Base-by-base conservation (phyloP, 179 eudicot genomes). In the Carnegiea gigantea region DNA sequence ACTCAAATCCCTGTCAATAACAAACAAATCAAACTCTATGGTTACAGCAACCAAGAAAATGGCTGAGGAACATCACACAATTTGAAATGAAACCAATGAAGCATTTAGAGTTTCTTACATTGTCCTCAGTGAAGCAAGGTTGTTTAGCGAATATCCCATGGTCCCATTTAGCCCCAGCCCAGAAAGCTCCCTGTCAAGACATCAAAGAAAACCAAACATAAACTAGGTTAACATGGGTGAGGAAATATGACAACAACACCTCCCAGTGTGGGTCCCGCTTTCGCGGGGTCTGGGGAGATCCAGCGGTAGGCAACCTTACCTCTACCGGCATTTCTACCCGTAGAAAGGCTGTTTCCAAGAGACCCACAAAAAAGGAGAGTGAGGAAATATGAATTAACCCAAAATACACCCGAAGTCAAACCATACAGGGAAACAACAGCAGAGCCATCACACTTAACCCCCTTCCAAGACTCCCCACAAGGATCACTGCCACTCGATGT, bases 401-500 rank as follows among this genome's bases (percentile, higher is more conserved):
- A 77, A 81, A 75, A 40, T 23, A 30, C 67, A 59, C 46, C 53
- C 13, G 54, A 57, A 54, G 48, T 48, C 46, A 21, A 77, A 5
- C 57, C 97, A 82, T 87, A 96, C 99, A 96, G 73, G 73, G 98
- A 90, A 85, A 91, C 94, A 72, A 96, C 98, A 71, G 98, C 90
- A 48, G 98, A 91, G 73, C 95, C 97, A 67, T 93, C 90, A 82
- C 99, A 96, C 62, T 84, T 84, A 68, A 96, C 86, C 77, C 99
- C 99, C 84, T 83, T 90, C 99, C 99, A 96, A 70, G 97, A 92
- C 86, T 94, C 94, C 75, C 89, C 95, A 89, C 99, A 96, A 4
- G 99, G 99, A 84, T 96, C 99, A 53, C 97, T 97, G 57, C 90
- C 94, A 86, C 80, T 88, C 2, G 93, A 77, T 81, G 88, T 93